A percentile compares a stretch with the other conserved stretches of the same genome.
These are phyloP conservation scores for Kuraishia borneana DNA, from an alignment of 805 yeast genomes.

Conservation along the genomic window DNA sequence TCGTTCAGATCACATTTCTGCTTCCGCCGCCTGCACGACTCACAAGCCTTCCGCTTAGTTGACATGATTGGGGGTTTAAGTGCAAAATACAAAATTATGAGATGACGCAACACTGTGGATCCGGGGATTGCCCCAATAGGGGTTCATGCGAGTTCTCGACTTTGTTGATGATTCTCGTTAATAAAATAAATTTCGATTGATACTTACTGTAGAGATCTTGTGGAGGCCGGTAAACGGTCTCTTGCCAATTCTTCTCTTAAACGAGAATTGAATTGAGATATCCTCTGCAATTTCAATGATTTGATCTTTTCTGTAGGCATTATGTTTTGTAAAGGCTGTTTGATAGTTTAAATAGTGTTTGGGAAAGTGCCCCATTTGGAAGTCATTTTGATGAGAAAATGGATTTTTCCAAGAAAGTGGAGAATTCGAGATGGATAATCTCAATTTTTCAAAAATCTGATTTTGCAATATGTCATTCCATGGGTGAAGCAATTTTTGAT, in stretches of 20 bases:
- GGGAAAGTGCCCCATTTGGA: background rate
- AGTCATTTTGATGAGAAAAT: no score
- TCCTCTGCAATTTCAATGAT: conserved; percentile 39
- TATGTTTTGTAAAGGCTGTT: background rate
- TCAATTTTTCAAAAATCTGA: background rate
- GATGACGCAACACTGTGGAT: background rate
- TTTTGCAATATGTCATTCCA: background rate
- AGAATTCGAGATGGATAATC: background rate
- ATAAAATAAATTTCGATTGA: background rate
- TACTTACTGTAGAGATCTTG: conserved; percentile 1
- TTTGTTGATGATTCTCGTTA: conserved; percentile 1
- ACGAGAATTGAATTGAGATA: conserved; percentile 37
- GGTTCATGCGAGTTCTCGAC: no score
- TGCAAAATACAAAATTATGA: background rate
- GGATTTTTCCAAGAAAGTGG: background rate
- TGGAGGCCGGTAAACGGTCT: conserved; percentile 47
- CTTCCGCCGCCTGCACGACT: background rate
- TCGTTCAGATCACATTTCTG: background rate
- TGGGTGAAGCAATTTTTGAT: no score
- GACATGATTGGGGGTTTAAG: no score
- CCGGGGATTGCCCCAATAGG: background rate
- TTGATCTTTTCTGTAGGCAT: conserved; percentile 22
- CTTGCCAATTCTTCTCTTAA: conserved; percentile 31
- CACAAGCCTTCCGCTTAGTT: no score
- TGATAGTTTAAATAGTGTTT: background rate